Percentiles rank a stretch among this genome's conserved stretches.
These are phyloP conservation scores for Chaetomium fimeti DNA, from an alignment of 495 filamentous ascomycete species.

Conservation along the genomic window DNA sequence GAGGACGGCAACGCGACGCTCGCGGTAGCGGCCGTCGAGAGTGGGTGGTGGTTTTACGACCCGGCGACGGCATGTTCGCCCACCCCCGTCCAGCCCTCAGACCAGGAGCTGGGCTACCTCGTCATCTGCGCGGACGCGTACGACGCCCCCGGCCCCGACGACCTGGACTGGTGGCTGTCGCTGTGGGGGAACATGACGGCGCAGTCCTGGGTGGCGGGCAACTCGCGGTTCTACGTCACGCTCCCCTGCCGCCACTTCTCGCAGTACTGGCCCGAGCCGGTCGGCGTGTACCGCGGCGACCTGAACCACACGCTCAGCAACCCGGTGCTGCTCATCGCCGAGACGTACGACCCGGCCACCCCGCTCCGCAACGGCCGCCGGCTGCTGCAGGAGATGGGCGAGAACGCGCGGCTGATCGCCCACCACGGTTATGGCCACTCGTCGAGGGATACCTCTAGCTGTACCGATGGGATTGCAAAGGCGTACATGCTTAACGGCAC, in stretches of 20 bases:
- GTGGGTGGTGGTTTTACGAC: constrained; percentile 40
- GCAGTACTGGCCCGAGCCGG: constrained; percentile 45
- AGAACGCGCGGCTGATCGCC: constrained; percentile 44
- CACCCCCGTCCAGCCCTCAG: constrained; percentile 29
- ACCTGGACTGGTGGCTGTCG: constrained; percentile 43
- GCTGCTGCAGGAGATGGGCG: constrained; percentile 44
- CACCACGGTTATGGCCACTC: constrained; percentile 52
- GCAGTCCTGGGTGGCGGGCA: constrained; percentile 45
- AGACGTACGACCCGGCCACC: constrained; percentile 50
- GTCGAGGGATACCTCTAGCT: constrained; percentile 42
- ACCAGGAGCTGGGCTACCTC: constrained; percentile 37
- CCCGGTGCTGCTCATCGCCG: constrained; percentile 47
- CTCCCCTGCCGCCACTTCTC: constrained; percentile 46
- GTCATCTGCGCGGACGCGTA: constrained; percentile 48
- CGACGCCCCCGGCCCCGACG: constrained; percentile 43
- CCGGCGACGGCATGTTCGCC: constrained; percentile 36
- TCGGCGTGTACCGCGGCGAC: constrained; percentile 46
- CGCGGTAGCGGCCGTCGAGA: constrained; percentile 37
- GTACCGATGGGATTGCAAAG: constrained; percentile 42
- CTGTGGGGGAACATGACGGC: constrained; percentile 48
- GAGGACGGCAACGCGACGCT: constrained; percentile 46
- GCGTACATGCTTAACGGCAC: constrained; percentile 41
- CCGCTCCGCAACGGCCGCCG: constrained; percentile 48
- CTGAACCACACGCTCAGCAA: constrained; percentile 43
- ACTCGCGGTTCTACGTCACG: constrained; percentile 43